These are phyloP conservation scores for Solanum habrochaites DNA, from an alignment of 257 asterid genomes.

Conservation along the genomic window DNA sequence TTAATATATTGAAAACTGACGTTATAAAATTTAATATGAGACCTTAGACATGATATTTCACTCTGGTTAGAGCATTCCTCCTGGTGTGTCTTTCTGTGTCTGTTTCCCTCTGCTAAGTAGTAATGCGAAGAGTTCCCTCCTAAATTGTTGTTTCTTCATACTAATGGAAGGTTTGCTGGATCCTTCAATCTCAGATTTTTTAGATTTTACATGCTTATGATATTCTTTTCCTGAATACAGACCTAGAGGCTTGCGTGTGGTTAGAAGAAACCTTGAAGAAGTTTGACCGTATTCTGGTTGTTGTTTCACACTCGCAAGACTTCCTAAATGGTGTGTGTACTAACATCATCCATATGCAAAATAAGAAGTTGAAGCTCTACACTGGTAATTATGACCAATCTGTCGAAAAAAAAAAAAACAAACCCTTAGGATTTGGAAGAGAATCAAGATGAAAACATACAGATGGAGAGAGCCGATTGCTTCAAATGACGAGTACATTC, in stretches of 20 bases:
- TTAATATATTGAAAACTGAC: neutral
- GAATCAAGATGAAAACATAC: slow-evolving; percentile 98
- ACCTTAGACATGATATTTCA: neutral
- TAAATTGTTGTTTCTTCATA: neutral
- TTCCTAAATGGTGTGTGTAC: slow-evolving; percentile 96
- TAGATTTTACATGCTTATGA: neutral
- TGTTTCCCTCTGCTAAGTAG: neutral
- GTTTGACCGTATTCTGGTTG: slow-evolving; percentile 85
- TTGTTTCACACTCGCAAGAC: slow-evolving; percentile 96
- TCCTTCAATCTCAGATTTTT: neutral
- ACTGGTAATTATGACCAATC: slow-evolving; percentile 91
- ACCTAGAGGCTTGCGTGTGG: slow-evolving; percentile 98
- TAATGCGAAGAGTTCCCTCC: neutral
- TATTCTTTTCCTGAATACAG: slow-evolving; percentile 19
- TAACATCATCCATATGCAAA: slow-evolving; percentile 96
- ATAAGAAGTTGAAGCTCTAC: slow-evolving; percentile 61
- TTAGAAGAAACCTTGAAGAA: slow-evolving; percentile 82
- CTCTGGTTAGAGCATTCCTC: neutral
- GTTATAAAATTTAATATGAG: neutral
- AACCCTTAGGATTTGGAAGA: slow-evolving; percentile 88
- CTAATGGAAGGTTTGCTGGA: neutral
- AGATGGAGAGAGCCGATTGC: slow-evolving; percentile 97
- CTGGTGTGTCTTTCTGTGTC: neutral
- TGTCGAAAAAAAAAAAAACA: too few species aligned
- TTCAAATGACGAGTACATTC: slow-evolving; percentile 91